These are phyloP conservation scores for Phialophora expanda DNA, from an alignment of 2,329 filamentous ascomycete species.

Conservation along the genomic window DNA sequence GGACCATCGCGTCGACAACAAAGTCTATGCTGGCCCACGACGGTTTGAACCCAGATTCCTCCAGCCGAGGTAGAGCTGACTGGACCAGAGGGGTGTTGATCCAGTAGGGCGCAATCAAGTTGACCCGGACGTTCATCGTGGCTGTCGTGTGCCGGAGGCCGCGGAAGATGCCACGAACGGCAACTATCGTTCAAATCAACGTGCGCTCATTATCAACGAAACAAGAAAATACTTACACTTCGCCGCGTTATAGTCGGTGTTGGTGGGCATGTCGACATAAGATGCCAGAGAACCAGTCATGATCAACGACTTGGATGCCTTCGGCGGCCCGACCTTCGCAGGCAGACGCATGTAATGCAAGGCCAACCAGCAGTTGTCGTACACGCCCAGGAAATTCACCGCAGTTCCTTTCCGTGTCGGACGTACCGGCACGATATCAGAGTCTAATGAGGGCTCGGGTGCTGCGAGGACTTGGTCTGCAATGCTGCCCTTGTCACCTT, in stretches of 20 bases:
- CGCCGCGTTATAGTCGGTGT: slow-evolving; percentile 18
- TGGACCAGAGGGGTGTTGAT: slow-evolving; percentile 18
- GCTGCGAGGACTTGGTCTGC: slow-evolving; percentile 25
- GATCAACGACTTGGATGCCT: not conserved
- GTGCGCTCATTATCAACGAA: not conserved
- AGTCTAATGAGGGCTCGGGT: slow-evolving; percentile 10
- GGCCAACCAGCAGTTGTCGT: slow-evolving; percentile 39
- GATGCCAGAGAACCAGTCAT: slow-evolving; percentile 12
- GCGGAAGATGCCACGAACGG: slow-evolving; percentile 35
- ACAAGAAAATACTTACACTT: slow-evolving; percentile 11
- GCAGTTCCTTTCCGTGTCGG: slow-evolving; percentile 37
- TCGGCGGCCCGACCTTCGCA: slow-evolving; percentile 5
- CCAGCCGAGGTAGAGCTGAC: not conserved
- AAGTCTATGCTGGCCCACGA: slow-evolving; percentile 13
- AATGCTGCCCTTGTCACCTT: slow-evolving; percentile 29
- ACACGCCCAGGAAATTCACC: slow-evolving; percentile 41
- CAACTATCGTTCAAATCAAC: slow-evolving; percentile 15
- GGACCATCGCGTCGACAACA: slow-evolving; percentile 20
- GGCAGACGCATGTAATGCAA: slow-evolving; percentile 42
- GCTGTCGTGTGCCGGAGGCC: slow-evolving; percentile 18
- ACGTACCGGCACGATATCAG: slow-evolving; percentile 25
- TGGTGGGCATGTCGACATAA: slow-evolving; percentile 20
- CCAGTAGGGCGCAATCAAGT: slow-evolving; percentile 20
- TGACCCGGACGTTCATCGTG: slow-evolving; percentile 13
- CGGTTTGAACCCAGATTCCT: not conserved